phyloP scores from a whole-genome alignment of 441 rosid genomes.

The Biscutella auriculata region DNA sequence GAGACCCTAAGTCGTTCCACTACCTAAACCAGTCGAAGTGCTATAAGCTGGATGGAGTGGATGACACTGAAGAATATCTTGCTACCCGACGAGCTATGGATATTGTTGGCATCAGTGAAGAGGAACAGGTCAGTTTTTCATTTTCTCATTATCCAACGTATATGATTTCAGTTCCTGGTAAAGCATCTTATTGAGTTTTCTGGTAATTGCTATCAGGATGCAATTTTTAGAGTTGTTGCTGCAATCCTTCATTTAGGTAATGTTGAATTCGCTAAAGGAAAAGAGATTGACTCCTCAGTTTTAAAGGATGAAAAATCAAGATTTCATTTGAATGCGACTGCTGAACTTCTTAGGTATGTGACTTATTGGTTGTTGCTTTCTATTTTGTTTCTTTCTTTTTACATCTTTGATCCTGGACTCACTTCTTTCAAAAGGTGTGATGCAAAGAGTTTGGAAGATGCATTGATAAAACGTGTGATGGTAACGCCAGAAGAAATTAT shows the following conservation, averaged over 20 bases:
- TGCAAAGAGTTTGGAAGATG: constrained; percentile 91
- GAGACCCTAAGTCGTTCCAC: constrained; percentile 58
- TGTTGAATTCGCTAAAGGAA: constrained; percentile 81
- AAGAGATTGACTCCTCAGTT: constrained; percentile 85
- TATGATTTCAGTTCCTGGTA: constrained; percentile 3
- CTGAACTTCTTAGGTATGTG: constrained; percentile 79
- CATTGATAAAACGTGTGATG: constrained; percentile 96
- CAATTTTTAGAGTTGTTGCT: constrained; percentile 94
- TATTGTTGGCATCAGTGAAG: constrained; percentile 89
- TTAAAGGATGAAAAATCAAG: constrained; percentile 87
- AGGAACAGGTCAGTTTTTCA: constrained; percentile 69
- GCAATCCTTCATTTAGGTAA: constrained; percentile 95
- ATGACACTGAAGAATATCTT: constrained; percentile 85
- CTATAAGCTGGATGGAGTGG: constrained; percentile 73
- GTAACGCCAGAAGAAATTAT: constrained; percentile 99
- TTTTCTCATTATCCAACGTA: constrained; percentile 1
- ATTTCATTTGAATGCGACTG: constrained; percentile 66
- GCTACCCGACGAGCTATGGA: constrained; percentile 99
- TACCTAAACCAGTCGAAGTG: constrained; percentile 91
- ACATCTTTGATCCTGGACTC: constrained; percentile 14
- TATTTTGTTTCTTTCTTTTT: constrained; percentile 8
- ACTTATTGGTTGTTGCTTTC: constrained; percentile 5
- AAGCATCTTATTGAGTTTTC: constrained; percentile 14
- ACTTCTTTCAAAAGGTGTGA: constrained; percentile 58
- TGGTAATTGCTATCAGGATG: constrained; percentile 49